These are phyloP conservation scores for Circinella minor DNA, from an alignment of 371 early-diverging fungal species.

Conservation along the genomic window DNA sequence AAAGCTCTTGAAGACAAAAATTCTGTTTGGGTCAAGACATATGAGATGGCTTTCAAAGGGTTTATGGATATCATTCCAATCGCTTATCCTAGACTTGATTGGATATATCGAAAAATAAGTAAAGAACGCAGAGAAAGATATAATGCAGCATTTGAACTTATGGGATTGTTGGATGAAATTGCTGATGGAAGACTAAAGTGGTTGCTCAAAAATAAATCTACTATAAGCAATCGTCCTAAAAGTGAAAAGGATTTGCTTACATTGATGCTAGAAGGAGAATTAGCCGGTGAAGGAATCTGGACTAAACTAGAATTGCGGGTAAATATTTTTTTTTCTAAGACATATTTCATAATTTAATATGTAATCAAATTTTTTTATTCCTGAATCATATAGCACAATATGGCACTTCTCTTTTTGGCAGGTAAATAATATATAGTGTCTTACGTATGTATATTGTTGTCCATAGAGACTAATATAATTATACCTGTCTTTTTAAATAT, in stretches of 20 bases:
- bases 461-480: neutral
- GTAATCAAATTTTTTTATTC: neutral
- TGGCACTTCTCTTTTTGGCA: slow-evolving; percentile 31
- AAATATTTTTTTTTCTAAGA: neutral
- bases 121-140: slow-evolving; percentile 1
- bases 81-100: slow-evolving; percentile 12
- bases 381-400: slow-evolving; percentile 18
- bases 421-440: neutral
- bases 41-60: slow-evolving; percentile 18
- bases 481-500: neutral
- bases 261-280: slow-evolving; percentile 39
- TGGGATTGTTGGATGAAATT: slow-evolving; percentile 8
- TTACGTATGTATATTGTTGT: neutral
- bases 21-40: slow-evolving; percentile 30
- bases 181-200: slow-evolving; percentile 1
- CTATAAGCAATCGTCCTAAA: slow-evolving; percentile 6
- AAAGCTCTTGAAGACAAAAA: slow-evolving; percentile 17
- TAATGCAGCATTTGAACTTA: slow-evolving; percentile 12
- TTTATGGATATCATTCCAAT: slow-evolving; percentile 21
- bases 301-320: slow-evolving; percentile 26
- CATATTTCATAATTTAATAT: slow-evolving; percentile 8
- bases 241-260: slow-evolving; percentile 41
- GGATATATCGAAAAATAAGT: neutral
- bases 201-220: neutral
- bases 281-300: slow-evolving; percentile 19